A percentile compares a stretch with the other conserved stretches of the same genome.
Evolutionary conservation across 805 yeast species (phyloP).

Genomic region (Candida krabiensis): DNA sequence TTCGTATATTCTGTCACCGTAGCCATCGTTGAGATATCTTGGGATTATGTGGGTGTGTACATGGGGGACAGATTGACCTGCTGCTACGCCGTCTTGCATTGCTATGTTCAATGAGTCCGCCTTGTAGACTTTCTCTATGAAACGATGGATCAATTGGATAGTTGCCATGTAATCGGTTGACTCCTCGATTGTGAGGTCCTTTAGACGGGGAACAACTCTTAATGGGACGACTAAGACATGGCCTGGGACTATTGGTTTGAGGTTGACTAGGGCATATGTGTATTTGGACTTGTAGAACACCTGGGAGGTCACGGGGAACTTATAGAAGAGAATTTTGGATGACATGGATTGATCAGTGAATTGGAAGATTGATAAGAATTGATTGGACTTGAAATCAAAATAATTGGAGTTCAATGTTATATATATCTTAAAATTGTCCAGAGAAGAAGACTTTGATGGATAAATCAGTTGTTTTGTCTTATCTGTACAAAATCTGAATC

Average conservation of each 20-base stretch:
- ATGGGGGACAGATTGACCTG: conserved; percentile 97
- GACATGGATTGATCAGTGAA: no score
- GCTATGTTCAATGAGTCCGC: conserved; percentile 89
- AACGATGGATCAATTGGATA: conserved; percentile 66
- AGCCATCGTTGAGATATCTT: conserved; percentile 57
- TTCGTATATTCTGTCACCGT: conserved; percentile 74
- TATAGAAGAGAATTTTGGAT: conserved; percentile 44
- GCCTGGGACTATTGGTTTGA: conserved; percentile 92
- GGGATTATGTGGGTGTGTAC: conserved; percentile 94
- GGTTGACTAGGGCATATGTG: conserved; percentile 84
- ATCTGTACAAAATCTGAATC: no score
- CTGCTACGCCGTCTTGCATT: conserved; percentile 94
- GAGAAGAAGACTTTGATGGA: no score
- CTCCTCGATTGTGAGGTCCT: conserved; percentile 73
- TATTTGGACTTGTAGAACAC: conserved; percentile 57
- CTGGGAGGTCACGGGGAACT: conserved; percentile 55
- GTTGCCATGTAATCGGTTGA: conserved; percentile 74
- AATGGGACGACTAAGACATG: conserved; percentile 88
- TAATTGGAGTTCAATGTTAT: no score
- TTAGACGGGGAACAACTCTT: conserved; percentile 63
- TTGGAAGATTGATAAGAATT: no score
- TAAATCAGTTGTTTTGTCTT: no score
- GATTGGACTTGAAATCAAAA: no score
- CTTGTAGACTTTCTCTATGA: conserved; percentile 63
- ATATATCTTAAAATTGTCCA: no score